Percentiles rank a stretch among this genome's conserved stretches.
Conservation (phyloP, 139 green algal genomes). For the Chlorella ohadii region DNA sequence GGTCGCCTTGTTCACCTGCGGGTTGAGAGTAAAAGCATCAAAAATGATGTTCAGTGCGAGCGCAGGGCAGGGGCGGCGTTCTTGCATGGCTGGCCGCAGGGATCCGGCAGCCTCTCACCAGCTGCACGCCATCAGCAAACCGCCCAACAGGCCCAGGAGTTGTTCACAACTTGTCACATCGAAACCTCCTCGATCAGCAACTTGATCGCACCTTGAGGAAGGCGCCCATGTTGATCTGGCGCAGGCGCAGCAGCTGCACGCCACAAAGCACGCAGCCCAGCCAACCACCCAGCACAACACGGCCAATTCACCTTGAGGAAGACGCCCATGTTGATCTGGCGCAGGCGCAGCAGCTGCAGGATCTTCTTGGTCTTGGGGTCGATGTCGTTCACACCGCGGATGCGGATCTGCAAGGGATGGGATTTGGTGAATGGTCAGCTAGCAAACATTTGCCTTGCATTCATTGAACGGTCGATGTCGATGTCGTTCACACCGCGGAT, state of each 20-base stretch:
- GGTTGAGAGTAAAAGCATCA: too few relatives aligned
- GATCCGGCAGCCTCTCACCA: too few relatives aligned
- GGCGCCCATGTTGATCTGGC: slow-evolving; percentile 98
- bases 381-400: slow-evolving; percentile 97
- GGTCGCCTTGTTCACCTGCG: slow-evolving; percentile 98
- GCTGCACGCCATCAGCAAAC: too few relatives aligned
- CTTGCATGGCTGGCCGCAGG: too few relatives aligned
- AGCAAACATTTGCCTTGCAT: too few relatives aligned
- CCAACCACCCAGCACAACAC: neutral
- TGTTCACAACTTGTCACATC: too few relatives aligned
- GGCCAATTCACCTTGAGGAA: slow-evolving; percentile 84
- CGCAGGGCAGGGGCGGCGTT: too few relatives aligned
- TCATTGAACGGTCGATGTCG: slow-evolving; percentile 39
- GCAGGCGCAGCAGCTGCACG: slow-evolving; percentile 97
- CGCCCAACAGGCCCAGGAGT: too few relatives aligned
- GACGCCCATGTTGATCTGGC: slow-evolving; percentile 98
- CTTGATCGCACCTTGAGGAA: slow-evolving; percentile 97
- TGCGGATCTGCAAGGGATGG: slow-evolving; percentile 64
- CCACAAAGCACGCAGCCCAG: too few relatives aligned
- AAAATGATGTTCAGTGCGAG: too few relatives aligned
- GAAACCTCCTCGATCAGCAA: too few relatives aligned
- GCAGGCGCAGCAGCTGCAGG: slow-evolving; percentile 96
- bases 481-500: slow-evolving; percentile 98
- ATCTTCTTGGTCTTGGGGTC: slow-evolving; percentile 97
- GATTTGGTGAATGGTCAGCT: too few relatives aligned